Percentiles rank a stretch among this genome's conserved stretches.
These are phyloP conservation scores for Amylocystis lapponica DNA, from an alignment of 768 basidiomycete genomes.

Conservation along the genomic window DNA sequence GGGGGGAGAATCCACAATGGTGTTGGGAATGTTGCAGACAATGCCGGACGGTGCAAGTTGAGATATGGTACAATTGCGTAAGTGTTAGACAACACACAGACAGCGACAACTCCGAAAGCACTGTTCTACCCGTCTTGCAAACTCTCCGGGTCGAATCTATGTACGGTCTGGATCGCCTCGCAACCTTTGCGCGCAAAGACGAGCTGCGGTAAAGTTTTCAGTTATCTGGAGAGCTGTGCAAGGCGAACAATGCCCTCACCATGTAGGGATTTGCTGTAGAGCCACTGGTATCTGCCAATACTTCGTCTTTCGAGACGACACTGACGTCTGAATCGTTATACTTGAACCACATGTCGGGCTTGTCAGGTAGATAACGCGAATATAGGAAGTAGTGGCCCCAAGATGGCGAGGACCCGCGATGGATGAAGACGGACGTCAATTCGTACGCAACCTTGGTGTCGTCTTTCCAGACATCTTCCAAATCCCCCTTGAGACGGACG, in stretches of 20 bases:
- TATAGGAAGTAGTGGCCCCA: slow-evolving; percentile 98
- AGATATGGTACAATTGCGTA: no score
- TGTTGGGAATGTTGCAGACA: no score
- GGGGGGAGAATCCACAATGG: no score
- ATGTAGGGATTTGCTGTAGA: slow-evolving; percentile 88
- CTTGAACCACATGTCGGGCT: slow-evolving; percentile 88
- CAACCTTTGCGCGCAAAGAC: slow-evolving; percentile 79
- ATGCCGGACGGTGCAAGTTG: no score
- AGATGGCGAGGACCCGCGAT: slow-evolving; percentile 81
- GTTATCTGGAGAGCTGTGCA: not conserved
- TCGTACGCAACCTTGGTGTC: slow-evolving; percentile 72
- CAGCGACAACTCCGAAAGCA: no score
- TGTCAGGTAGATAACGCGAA: slow-evolving; percentile 76
- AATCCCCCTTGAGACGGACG: slow-evolving; percentile 51
- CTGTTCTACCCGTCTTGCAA: slow-evolving; percentile 8
- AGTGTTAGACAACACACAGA: no score
- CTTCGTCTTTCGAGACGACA: slow-evolving; percentile 71
- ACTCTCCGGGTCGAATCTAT: slow-evolving; percentile 41
- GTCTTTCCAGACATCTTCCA: slow-evolving; percentile 74
- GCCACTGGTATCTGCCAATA: slow-evolving; percentile 86
- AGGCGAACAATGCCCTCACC: slow-evolving; percentile 36
- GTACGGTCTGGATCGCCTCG: slow-evolving; percentile 77
- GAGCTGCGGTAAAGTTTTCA: slow-evolving; percentile 39
- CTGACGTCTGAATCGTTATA: slow-evolving; percentile 91
- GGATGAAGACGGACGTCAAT: slow-evolving; percentile 91